Evolutionary conservation across 78 protist species (phyloP), one percentile per base, ranked within the genome.

Genomic region (Blattamonas nauphoetae): DNA sequence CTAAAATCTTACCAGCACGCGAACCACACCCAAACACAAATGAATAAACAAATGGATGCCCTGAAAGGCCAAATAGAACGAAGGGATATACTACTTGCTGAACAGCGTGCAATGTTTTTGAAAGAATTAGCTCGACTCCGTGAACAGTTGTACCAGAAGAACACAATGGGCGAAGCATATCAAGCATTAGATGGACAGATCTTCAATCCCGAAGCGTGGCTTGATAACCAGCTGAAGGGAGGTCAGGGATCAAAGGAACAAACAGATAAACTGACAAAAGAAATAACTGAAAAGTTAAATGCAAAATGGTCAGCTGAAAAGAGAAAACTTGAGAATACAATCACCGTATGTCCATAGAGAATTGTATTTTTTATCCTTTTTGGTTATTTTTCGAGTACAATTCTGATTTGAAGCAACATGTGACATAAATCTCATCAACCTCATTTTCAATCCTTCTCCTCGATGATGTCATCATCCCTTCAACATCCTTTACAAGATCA

Each of bases 61-160:
- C 41, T 79, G 41, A 79, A 21, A 21, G 83, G 83, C 33, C 83
- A 79, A 11, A 4, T 79, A 4, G 6, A 6, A 6, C 83, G 83
- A 21, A 6, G 83, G 83, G 21, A 6, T 5, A 79, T 32, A 21
- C 83, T 33, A 5, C 6, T 79, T 6, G 83, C 45, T 5, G 83
- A 79, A 11, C 83, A 79, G 83, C 83, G 83, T 32, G 6, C 83
- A 21, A 6, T 79, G 83, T 79, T 79, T 21, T 79, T 32, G 42
- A 79, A 79, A 21, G 42, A 79, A 21, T 21, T 79, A 5, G 6
- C 6, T 6, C 29, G 4, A 5, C 33, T 79, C 42, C 4, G 6
- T 4, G 83, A 79, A 11, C 83, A 79, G 71, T 21, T 55, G 21
- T 55, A 55, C 21, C 71, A 55, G 21, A 55, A 55, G 21, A 29